A percentile compares a stretch with the other conserved stretches of the same genome.
These are phyloP conservation scores for Corynascus novoguineensis DNA, from an alignment of 495 filamentous ascomycete species.

Conservation along the genomic window DNA sequence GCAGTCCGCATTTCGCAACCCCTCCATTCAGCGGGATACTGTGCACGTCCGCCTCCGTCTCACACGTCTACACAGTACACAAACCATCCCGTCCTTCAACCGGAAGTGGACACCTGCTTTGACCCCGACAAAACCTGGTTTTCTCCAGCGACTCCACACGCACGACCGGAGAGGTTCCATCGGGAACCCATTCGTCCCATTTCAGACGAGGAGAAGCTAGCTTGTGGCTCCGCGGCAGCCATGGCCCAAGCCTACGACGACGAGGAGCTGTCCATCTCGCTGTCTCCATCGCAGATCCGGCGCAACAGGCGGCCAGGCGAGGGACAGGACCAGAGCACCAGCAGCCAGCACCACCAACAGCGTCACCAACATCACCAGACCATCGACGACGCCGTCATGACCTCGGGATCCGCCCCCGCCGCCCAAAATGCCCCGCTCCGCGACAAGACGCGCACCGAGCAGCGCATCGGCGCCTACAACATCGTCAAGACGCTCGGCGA, in stretches of 20 bases:
- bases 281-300: constrained; percentile 61
- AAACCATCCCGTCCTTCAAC: neutral
- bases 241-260: constrained; percentile 67
- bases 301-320: constrained; percentile 36
- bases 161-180: constrained; percentile 3
- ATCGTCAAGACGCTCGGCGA: constrained; percentile 89
- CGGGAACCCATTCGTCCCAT: neutral
- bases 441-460: constrained; percentile 53
- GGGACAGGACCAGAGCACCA: constrained; percentile 31
- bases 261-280: constrained; percentile 86
- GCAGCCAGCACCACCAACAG: constrained; percentile 12
- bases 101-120: constrained; percentile 5
- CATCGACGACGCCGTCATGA: constrained; percentile 30
- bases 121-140: neutral
- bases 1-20: no score
- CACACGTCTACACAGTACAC: neutral
- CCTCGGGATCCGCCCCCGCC: constrained; percentile 17
- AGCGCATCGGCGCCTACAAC: constrained; percentile 84
- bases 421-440: constrained; percentile 29
- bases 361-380: constrained; percentile 8
- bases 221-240: constrained; percentile 11
- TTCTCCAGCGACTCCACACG: constrained; percentile 16
- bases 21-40: neutral
- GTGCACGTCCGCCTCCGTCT: no score
- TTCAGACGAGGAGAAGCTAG: neutral